Evolutionary conservation across 176 grass and related monocot genomes (phyloP).

Genomic region (Areca catechu): DNA sequence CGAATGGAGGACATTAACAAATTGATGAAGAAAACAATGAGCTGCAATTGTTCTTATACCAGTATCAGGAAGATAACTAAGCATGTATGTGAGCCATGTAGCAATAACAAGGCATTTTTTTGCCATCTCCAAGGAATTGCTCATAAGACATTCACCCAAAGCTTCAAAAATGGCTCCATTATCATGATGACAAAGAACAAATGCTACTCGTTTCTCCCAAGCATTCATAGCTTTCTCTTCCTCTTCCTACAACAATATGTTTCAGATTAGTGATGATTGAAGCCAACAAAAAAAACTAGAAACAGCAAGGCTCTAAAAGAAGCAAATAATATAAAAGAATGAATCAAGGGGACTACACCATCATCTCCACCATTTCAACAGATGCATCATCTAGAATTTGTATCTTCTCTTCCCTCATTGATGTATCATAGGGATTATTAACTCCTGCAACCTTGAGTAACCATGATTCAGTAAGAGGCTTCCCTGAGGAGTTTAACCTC

Average conservation of each 20-base stretch:
- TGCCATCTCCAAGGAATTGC: not conserved
- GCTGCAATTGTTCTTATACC: not conserved
- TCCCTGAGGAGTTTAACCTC: not conserved
- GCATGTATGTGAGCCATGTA: not conserved
- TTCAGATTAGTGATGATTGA: no score
- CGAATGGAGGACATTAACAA: not conserved
- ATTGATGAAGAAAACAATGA: not conserved
- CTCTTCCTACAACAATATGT: not conserved
- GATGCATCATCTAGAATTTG: not conserved
- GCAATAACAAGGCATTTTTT: not conserved
- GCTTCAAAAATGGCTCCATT: conserved; percentile 3
- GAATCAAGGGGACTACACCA: not conserved
- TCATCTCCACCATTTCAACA: not conserved
- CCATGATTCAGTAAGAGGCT: not conserved
- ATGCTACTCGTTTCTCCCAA: conserved; percentile 3
- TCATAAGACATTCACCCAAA: not conserved
- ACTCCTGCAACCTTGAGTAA: conserved; percentile 1
- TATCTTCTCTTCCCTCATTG: not conserved
- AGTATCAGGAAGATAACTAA: not conserved
- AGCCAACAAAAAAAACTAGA: no score
- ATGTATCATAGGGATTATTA: conserved; percentile 2
- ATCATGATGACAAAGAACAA: conserved; percentile 3
- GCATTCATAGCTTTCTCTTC: not conserved
- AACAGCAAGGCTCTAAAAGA: not conserved
- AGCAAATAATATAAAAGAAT: not conserved